Evolutionary conservation across 495 filamentous ascomycete species (phyloP).

Genomic region (Cercophora samala): DNA sequence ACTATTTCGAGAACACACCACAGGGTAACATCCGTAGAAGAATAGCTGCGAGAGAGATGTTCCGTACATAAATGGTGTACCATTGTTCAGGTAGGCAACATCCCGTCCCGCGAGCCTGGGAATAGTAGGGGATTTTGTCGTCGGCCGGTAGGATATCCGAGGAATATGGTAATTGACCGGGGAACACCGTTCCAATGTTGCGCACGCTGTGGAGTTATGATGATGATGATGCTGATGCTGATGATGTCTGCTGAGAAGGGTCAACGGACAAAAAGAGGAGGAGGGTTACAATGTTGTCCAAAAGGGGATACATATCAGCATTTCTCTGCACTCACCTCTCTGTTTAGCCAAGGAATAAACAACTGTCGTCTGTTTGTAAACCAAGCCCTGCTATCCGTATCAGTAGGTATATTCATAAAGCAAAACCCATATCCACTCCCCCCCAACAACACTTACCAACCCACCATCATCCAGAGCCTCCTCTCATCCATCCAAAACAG

Average conservation of each 20-base stretch:
- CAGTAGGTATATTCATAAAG: no score
- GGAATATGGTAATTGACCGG: no score
- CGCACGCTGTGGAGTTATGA: not conserved
- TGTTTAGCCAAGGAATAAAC: not conserved
- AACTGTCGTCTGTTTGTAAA: no score
- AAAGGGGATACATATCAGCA: constrained; percentile 1
- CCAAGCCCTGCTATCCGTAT: no score
- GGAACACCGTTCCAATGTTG: constrained; percentile 9
- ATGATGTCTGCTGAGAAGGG: no score
- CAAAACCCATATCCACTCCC: no score
- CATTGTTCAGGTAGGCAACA: constrained; percentile 1
- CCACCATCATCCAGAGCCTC: no score
- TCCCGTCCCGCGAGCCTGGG: constrained; percentile 9
- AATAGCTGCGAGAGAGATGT: not conserved
- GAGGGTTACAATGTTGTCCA: constrained; percentile 17
- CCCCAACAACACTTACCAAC: no score
- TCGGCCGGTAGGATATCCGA: not conserved
- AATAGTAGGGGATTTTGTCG: not conserved
- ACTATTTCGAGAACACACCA: not conserved
- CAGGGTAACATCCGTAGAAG: not conserved
- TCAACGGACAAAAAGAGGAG: not conserved
- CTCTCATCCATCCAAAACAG: not conserved
- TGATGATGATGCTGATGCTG: not conserved
- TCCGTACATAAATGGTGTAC: not conserved
- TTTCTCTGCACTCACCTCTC: constrained; percentile 4